phyloP scores from a whole-genome alignment of 2,329 filamentous ascomycete species.

The Sphaerulina musiva region DNA sequence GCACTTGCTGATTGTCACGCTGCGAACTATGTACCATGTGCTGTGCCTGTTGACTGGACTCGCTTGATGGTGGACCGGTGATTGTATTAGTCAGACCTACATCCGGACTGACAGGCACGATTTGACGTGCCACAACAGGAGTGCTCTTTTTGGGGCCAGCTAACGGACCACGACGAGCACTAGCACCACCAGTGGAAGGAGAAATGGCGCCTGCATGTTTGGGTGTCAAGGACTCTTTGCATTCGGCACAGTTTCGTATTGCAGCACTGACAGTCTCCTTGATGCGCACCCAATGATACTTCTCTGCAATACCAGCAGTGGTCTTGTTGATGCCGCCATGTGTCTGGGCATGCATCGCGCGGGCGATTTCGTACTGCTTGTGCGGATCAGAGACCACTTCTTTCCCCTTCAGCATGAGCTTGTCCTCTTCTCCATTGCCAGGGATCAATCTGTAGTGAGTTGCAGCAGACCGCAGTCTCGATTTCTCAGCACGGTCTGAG shows the following conservation, averaged over 20 bases:
- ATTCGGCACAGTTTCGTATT: constrained; percentile 84
- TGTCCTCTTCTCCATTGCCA: constrained; percentile 52
- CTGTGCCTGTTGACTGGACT: background rate
- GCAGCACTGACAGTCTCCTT: constrained; percentile 95
- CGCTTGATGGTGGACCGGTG: constrained; percentile 7
- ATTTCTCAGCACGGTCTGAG: constrained; percentile 92
- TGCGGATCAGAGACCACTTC: constrained; percentile 89
- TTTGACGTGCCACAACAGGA: constrained; percentile 1
- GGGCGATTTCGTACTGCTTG: constrained; percentile 83
- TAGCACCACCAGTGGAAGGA: background rate
- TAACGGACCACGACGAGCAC: constrained; percentile 8
- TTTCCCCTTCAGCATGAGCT: constrained; percentile 94
- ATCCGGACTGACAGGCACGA: constrained; percentile 16
- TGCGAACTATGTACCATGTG: background rate
- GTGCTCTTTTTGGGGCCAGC: constrained; percentile 6
- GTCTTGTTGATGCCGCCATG: constrained; percentile 98
- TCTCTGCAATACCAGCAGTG: constrained; percentile 85
- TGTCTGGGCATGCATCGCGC: constrained; percentile 63
- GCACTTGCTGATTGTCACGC: background rate
- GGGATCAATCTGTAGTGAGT: constrained; percentile 83
- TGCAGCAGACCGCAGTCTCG: constrained; percentile 81
- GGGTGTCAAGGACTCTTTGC: constrained; percentile 62
- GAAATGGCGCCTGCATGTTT: constrained; percentile 14
- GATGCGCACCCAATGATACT: constrained; percentile 95
- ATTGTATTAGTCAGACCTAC: constrained; percentile 3